A percentile compares a stretch with the other conserved stretches of the same genome.
Evolutionary conservation across 768 basidiomycete species (phyloP).

Genomic region (Pulveroboletus sp.): DNA sequence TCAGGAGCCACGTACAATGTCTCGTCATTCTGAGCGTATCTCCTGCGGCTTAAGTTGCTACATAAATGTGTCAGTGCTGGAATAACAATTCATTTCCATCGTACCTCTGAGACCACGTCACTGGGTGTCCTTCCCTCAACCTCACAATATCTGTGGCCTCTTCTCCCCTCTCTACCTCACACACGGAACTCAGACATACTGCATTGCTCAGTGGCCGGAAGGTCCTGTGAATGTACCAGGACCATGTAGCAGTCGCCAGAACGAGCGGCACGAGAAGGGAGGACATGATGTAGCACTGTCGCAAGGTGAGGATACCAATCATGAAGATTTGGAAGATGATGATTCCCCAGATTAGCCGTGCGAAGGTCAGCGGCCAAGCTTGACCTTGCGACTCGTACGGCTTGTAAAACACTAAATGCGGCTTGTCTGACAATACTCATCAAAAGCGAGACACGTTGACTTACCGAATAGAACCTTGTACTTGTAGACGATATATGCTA

Average conservation of each 20-base stretch:
- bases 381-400: constrained; percentile 97
- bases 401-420: constrained; percentile 85
- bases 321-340: constrained; percentile 94
- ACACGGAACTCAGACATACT: constrained; percentile 81
- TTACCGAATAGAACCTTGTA: constrained; percentile 92
- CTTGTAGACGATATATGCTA: constrained; percentile 95
- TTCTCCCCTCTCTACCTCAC: constrained; percentile 86
- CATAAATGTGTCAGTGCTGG: not conserved
- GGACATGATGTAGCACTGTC: constrained; percentile 52
- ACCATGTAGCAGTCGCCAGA: constrained; percentile 69
- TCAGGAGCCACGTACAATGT: constrained; percentile 94
- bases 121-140: constrained; percentile 77
- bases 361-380: constrained; percentile 96
- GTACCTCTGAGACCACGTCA: constrained; percentile 85
- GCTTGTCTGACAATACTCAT: not conserved
- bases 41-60: constrained; percentile 77
- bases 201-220: constrained; percentile 74
- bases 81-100: not conserved
- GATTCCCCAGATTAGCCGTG: constrained; percentile 87
- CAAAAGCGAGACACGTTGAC: constrained; percentile 22
- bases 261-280: constrained; percentile 73
- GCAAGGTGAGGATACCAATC: constrained; percentile 87
- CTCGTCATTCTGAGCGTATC: constrained; percentile 93
- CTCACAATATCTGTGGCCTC: constrained; percentile 74
- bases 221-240: constrained; percentile 65